Conservation (phyloP, 2,329 filamentous ascomycete species). For the Cercospora janseana region DNA sequence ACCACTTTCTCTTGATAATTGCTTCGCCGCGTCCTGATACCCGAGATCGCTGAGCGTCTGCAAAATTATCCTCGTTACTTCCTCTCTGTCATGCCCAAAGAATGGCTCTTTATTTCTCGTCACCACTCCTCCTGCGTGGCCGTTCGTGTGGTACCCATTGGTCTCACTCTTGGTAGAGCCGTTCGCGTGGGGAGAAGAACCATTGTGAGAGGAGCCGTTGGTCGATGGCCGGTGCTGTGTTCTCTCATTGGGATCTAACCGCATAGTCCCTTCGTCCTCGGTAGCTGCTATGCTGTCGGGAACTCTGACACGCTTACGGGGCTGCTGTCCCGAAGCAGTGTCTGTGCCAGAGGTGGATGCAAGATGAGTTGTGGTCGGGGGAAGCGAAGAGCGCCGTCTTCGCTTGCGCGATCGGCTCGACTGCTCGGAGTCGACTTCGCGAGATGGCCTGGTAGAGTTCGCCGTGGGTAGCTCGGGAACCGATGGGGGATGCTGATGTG, state of each 20-base stretch:
- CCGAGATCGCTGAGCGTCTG: slow-evolving; percentile 88
- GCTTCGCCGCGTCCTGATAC: slow-evolving; percentile 72
- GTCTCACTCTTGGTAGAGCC: slow-evolving; percentile 42
- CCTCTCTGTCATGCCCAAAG: slow-evolving; percentile 84
- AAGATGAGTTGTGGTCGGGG: slow-evolving; percentile 26
- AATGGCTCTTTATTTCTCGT: slow-evolving; percentile 52
- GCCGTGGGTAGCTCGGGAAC: slow-evolving; percentile 19
- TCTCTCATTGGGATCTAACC: slow-evolving; percentile 42
- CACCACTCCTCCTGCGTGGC: slow-evolving; percentile 28
- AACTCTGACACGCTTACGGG: slow-evolving; percentile 45
- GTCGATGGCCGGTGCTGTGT: slow-evolving; percentile 41
- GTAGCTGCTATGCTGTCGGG: slow-evolving; percentile 30
- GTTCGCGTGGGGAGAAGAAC: slow-evolving; percentile 41
- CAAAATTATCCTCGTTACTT: slow-evolving; percentile 88
- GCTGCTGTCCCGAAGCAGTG: slow-evolving; percentile 32
- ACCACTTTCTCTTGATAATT: slow-evolving; percentile 76
- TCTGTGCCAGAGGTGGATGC: slow-evolving; percentile 19
- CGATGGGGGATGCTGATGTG: slow-evolving; percentile 21
- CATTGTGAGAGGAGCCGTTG: slow-evolving; percentile 38
- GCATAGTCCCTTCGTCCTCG: slow-evolving; percentile 46
- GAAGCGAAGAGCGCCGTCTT: slow-evolving; percentile 30
- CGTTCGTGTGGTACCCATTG: slow-evolving; percentile 47
- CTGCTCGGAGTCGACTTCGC: slow-evolving; percentile 27
- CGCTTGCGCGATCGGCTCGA: slow-evolving; percentile 34
- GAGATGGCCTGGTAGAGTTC: slow-evolving; percentile 13